phyloP scores from a whole-genome alignment of 495 filamentous ascomycete genomes.

The Xylaria venustula region DNA sequence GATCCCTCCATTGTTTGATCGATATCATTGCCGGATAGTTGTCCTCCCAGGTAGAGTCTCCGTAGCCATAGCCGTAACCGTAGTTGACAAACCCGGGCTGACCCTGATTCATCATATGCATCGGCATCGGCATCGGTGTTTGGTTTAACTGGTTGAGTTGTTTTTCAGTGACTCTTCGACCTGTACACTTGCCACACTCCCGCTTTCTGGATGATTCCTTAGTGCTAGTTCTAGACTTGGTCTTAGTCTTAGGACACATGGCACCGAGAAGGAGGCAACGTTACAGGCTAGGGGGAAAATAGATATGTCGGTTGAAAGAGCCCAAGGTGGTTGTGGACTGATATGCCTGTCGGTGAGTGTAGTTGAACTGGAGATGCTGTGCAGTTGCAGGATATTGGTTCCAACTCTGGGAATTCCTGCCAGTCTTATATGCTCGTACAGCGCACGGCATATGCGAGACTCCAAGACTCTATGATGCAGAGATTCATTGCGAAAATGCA shows the following conservation, averaged over 20 bases:
- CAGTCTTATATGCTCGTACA: constrained; percentile 5
- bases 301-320: background rate
- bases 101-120: background rate
- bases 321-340: background rate
- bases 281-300: background rate
- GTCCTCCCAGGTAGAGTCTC: constrained; percentile 1
- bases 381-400: background rate
- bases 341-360: background rate
- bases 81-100: background rate
- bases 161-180: background rate
- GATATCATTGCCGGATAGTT: constrained; percentile 1
- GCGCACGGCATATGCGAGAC: background rate
- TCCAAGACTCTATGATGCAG: background rate
- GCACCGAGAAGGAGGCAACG: constrained; percentile 9
- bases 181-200: background rate
- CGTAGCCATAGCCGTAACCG: constrained; percentile 1
- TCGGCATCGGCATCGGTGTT: background rate
- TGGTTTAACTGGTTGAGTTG: background rate
- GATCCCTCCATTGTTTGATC: constrained; percentile 1
- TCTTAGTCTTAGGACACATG: constrained; percentile 10
- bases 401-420: background rate
- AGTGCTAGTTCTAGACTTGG: constrained; percentile 4
- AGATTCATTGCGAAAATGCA: background rate
- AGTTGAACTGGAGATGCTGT: background rate
- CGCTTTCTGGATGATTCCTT: background rate